phyloP scores from a whole-genome alignment of 768 basidiomycete genomes.

The Rhizopogon sp. region DNA sequence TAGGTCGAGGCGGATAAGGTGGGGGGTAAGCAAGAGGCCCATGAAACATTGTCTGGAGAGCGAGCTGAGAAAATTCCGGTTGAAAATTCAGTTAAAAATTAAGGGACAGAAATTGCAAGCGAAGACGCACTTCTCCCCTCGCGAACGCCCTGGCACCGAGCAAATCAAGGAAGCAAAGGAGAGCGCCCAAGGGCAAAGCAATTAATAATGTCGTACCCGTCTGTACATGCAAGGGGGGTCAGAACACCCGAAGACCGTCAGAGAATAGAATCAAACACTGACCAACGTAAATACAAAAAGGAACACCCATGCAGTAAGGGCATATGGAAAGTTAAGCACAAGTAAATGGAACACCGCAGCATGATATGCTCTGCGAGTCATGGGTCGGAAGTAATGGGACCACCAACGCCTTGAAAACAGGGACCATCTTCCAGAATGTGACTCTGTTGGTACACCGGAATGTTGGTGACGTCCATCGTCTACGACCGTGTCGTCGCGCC shows the following conservation, averaged over 20 bases:
- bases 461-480: slow-evolving; percentile 3
- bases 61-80: slow-evolving; percentile 37
- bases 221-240: slow-evolving; percentile 29
- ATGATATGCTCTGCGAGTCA: slow-evolving; percentile 55
- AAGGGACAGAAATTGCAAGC: background rate
- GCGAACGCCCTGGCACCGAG: slow-evolving; percentile 70
- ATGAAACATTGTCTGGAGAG: slow-evolving; percentile 68
- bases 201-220: slow-evolving; percentile 77
- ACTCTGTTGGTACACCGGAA: background rate
- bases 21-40: slow-evolving; percentile 56
- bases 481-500: slow-evolving; percentile 19
- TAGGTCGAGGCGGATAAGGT: slow-evolving; percentile 65
- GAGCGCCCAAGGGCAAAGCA: slow-evolving; percentile 70
- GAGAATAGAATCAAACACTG: slow-evolving; percentile 20
- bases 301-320: slow-evolving; percentile 72
- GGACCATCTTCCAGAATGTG: slow-evolving; percentile 3
- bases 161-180: slow-evolving; percentile 74
- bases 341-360: slow-evolving; percentile 62
- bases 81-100: slow-evolving; percentile 1
- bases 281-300: slow-evolving; percentile 80
- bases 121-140: slow-evolving; percentile 54
- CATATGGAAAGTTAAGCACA: slow-evolving; percentile 75
- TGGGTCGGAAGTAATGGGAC: slow-evolving; percentile 61
- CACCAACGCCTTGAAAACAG: slow-evolving; percentile 32
- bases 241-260: slow-evolving; percentile 2